Base-by-base conservation (phyloP, 441 rosid genomes). In the Bocquillonia castaneifolia region DNA sequence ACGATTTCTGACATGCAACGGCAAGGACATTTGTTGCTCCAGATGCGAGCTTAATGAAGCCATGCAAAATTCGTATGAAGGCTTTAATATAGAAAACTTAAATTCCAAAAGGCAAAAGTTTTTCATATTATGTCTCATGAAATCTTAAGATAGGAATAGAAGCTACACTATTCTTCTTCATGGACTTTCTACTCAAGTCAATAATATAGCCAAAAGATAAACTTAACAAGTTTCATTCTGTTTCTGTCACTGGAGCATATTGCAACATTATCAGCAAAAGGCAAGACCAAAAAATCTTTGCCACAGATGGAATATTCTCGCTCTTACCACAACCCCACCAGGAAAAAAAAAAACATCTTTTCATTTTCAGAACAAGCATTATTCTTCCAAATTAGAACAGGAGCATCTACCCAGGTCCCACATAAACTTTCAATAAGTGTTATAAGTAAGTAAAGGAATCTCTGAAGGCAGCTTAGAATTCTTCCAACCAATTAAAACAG, bases 391-490 rank as follows among this genome's bases (percentile, higher is more conserved):
- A 77, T 70, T 63, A 66, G 45, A 71, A 73, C 50, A 66, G 50
- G 57, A 78, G 76, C 69, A 79, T 73, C 76, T 68, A 74, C 59
- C 10, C 44, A 79, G 77, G 76, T 2, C 84, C 80, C 78, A 70
- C 77, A 6, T 61, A 34, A 66, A 71, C 69, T 71, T 70, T 20
- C 62, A 72, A 17, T 52, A 51, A 66, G 20, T 10, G 59, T 23
- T 68, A 79, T 66, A 29, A 44, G 37, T 15, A 52, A 58, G 20
- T 59, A 59, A 72, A 50, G 52, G 79, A 78, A 80, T 60, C 76
- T 68, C 39, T 51, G 32, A 62, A 51, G 51, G 31, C 15, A 56
- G 58, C 52, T 76, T 67, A 47, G 15, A 66, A 47, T 66, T 58
- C 65, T 64, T 54, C 69, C 40, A 67, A 69, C 58, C 58, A 67